Evolutionary conservation across 306 rosid species (phyloP).

Genomic region (Castanea mollissima): DNA sequence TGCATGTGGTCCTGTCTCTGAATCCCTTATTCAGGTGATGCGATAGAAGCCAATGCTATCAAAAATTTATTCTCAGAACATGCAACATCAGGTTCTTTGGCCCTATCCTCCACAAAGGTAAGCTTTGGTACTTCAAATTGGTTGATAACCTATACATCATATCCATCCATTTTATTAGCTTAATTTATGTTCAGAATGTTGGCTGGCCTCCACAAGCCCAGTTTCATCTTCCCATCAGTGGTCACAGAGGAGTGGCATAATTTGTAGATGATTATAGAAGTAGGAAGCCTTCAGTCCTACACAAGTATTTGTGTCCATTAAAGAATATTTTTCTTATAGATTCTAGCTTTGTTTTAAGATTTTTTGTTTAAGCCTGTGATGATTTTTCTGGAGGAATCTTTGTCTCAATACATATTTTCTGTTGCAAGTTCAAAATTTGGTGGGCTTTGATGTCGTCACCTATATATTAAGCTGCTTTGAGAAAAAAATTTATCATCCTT

Average conservation of each 20-base stretch:
- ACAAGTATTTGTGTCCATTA: not conserved
- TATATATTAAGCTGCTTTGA: not conserved
- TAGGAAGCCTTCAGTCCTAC: not conserved
- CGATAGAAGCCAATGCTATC: conserved; percentile 83
- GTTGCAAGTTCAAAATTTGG: not conserved
- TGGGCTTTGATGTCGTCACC: not conserved
- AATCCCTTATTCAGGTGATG: conserved; percentile 56
- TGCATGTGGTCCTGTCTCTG: conserved; percentile 12
- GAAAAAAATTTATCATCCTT: not conserved
- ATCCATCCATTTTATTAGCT: conserved; percentile 10
- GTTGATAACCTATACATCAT: conserved; percentile 4
- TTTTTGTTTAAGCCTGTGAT: not conserved
- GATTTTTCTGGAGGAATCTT: not conserved
- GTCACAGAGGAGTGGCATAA: not conserved
- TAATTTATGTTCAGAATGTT: not conserved
- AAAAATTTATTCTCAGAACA: conserved; percentile 57
- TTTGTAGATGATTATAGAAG: not conserved
- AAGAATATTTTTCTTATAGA: not conserved
- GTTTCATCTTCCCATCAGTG: not conserved
- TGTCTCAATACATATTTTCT: not conserved
- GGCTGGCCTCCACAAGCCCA: not conserved
- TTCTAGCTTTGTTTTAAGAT: not conserved
- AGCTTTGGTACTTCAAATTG: conserved; percentile 8
- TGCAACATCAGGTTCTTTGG: conserved; percentile 62
- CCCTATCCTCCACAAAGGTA: conserved; percentile 96